Conservation (phyloP, 2,329 filamentous ascomycete genomes). For the Aspergillus novofumigatus region DNA sequence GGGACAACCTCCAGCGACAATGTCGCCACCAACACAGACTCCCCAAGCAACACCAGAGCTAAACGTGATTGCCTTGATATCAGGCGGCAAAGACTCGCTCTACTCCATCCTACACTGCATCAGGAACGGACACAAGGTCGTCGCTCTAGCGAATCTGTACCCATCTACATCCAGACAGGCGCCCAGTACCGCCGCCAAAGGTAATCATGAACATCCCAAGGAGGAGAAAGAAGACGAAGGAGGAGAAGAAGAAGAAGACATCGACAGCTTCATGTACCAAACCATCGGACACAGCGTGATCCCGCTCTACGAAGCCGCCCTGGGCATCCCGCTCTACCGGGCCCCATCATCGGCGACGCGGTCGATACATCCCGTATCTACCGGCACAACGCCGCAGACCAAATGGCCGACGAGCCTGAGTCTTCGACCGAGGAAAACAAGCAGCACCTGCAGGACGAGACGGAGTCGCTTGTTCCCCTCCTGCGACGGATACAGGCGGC, state of each 20-base stretch:
- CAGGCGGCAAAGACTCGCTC: slow-evolving; percentile 95
- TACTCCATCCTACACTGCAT: slow-evolving; percentile 89
- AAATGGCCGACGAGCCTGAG: slow-evolving; percentile 5
- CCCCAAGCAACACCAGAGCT: slow-evolving; percentile 29
- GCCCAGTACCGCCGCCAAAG: slow-evolving; percentile 1
- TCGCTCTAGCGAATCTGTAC: slow-evolving; percentile 86
- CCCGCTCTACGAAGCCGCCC: slow-evolving; percentile 74
- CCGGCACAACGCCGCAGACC: slow-evolving; percentile 23
- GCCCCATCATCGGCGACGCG: slow-evolving; percentile 68
- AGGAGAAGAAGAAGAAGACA: slow-evolving; percentile 52
- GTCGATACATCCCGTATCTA: slow-evolving; percentile 72
- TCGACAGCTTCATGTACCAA: slow-evolving; percentile 99
- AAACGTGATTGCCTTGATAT: slow-evolving; percentile 87
- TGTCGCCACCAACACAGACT: slow-evolving; percentile 32
- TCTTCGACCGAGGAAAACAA: slow-evolving; percentile 1
- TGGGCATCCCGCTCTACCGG: slow-evolving; percentile 79
- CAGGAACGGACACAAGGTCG: slow-evolving; percentile 75
- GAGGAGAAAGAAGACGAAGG: slow-evolving; percentile 5
- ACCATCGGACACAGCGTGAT: slow-evolving; percentile 87
- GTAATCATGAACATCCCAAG: neutral
- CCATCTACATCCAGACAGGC: slow-evolving; percentile 43
- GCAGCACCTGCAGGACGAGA: slow-evolving; percentile 64
- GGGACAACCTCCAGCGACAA: slow-evolving; percentile 19
- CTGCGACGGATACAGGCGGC: slow-evolving; percentile 61
- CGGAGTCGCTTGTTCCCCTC: slow-evolving; percentile 77